These are phyloP conservation scores for Hansfordia pulvinata DNA, from an alignment of 2,329 filamentous ascomycete species.

Conservation along the genomic window DNA sequence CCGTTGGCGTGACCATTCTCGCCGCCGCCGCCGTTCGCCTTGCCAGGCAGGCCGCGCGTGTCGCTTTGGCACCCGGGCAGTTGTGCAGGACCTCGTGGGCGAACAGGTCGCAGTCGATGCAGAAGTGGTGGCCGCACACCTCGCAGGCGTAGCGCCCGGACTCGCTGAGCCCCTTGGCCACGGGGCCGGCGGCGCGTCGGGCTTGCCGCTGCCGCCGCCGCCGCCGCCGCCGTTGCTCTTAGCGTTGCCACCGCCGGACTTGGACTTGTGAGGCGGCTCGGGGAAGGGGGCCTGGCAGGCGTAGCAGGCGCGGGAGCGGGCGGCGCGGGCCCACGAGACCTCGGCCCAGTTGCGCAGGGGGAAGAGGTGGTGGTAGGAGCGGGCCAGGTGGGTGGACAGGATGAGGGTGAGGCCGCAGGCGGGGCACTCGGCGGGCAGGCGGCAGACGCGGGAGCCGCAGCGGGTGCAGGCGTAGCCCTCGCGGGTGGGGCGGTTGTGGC, in stretches of 20 bases:
- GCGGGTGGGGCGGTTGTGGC: constrained; percentile 68
- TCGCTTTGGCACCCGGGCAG: constrained; percentile 70
- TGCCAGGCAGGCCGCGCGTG: constrained; percentile 15
- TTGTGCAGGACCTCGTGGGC: constrained; percentile 92
- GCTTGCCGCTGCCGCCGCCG: constrained; percentile 4
- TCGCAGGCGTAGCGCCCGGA: constrained; percentile 81
- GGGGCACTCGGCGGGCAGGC: constrained; percentile 80
- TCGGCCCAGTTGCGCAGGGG: constrained; percentile 83
- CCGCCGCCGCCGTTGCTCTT: constrained; percentile 8
- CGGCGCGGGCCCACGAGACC: constrained; percentile 69
- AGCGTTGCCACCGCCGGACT: constrained; percentile 7
- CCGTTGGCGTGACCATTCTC: constrained; percentile 1
- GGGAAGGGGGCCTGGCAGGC: constrained; percentile 69
- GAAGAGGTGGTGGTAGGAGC: constrained; percentile 90
- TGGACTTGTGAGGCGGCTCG: constrained; percentile 15
- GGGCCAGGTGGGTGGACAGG: constrained; percentile 79
- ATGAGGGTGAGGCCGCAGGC: constrained; percentile 86
- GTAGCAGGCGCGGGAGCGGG: constrained; percentile 52
- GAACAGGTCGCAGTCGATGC: constrained; percentile 95
- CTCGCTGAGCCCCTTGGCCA: constrained; percentile 58
- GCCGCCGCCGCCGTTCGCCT: constrained; percentile 2
- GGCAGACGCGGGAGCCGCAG: constrained; percentile 80
- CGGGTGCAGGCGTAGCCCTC: constrained; percentile 88
- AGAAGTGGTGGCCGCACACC: constrained; percentile 83
- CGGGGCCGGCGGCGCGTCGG: constrained; percentile 8